Percentiles rank a stretch among this genome's conserved stretches.
Evolutionary conservation across 1,284 basidiomycete genomes (phyloP).

Genomic region (Apiotrichum domesticum): DNA sequence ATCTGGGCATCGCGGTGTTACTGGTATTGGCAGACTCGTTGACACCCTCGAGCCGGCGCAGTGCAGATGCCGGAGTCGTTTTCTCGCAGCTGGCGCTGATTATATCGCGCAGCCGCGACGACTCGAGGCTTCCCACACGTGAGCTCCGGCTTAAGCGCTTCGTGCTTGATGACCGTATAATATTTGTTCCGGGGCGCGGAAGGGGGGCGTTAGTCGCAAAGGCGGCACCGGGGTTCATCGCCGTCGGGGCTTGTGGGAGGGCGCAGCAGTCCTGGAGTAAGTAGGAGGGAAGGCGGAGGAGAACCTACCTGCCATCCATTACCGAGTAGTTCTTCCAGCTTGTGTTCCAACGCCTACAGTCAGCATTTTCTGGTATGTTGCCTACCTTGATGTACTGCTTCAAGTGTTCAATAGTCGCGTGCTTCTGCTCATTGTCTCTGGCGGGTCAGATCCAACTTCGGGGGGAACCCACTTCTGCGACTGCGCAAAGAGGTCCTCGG

Average conservation of each 20-base stretch:
- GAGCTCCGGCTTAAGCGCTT: constrained; percentile 9
- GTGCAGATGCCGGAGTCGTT: constrained; percentile 4
- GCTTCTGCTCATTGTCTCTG: constrained; percentile 38
- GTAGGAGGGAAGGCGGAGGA: neutral
- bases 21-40: neutral
- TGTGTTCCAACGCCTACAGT: constrained; percentile 26
- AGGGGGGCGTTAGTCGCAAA: constrained; percentile 26
- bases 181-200: constrained; percentile 9
- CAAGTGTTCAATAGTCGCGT: constrained; percentile 27
- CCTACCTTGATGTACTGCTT: constrained; percentile 31
- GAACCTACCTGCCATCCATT: constrained; percentile 28
- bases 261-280: constrained; percentile 1
- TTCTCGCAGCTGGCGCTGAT: neutral
- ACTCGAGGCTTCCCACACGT: neutral
- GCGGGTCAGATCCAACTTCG: neutral
- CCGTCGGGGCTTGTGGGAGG: constrained; percentile 4
- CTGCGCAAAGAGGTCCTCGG: constrained; percentile 25
- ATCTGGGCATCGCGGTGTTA: neutral
- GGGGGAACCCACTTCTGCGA: constrained; percentile 25
- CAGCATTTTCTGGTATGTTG: neutral
- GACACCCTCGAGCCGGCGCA: constrained; percentile 6
- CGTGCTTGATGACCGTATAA: neutral
- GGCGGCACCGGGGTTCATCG: neutral
- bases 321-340: constrained; percentile 24
- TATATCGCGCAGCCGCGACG: neutral